phyloP scores from a whole-genome alignment of 78 protist species.

The Chrysochromulina parva region DNA sequence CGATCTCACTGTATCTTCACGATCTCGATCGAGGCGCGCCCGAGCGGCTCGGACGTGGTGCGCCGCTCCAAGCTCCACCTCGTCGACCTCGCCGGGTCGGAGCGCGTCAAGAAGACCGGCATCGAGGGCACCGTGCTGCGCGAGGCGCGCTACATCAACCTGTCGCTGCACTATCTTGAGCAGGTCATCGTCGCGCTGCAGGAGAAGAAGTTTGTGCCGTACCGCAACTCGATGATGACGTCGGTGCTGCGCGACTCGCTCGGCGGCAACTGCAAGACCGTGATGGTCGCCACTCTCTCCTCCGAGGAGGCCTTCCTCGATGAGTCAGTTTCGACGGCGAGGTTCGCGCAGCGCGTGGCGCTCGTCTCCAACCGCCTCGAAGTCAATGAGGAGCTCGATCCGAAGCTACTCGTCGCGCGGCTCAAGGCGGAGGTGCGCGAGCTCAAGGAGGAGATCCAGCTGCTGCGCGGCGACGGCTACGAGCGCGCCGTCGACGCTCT shows the following conservation, averaged over 20 bases:
- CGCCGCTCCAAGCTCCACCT: constrained; percentile 18
- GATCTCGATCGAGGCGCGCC: not conserved
- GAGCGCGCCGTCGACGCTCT: not conserved
- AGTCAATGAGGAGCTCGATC: constrained; percentile 73
- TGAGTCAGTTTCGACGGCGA: constrained; percentile 1
- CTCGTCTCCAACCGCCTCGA: constrained; percentile 34
- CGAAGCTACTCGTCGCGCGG: constrained; percentile 44
- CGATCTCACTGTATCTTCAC: constrained; percentile 65
- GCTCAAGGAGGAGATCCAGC: not conserved
- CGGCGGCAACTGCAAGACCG: constrained; percentile 82
- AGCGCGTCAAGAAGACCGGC: constrained; percentile 31
- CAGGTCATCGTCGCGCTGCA: constrained; percentile 52
- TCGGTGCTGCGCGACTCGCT: constrained; percentile 72
- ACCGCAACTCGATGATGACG: constrained; percentile 78
- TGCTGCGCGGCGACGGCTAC: not conserved
- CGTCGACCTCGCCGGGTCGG: constrained; percentile 58
- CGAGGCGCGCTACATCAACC: constrained; percentile 68
- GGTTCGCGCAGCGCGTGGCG: constrained; percentile 70
- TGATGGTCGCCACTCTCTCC: constrained; percentile 63
- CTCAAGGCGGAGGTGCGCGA: constrained; percentile 3
- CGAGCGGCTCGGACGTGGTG: not conserved
- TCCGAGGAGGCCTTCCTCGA: not conserved
- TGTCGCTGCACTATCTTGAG: constrained; percentile 69
- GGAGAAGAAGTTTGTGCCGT: constrained; percentile 66
- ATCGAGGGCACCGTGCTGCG: constrained; percentile 8